Conservation (phyloP, 1,284 basidiomycete genomes). For the Leccinum solheimii region DNA sequence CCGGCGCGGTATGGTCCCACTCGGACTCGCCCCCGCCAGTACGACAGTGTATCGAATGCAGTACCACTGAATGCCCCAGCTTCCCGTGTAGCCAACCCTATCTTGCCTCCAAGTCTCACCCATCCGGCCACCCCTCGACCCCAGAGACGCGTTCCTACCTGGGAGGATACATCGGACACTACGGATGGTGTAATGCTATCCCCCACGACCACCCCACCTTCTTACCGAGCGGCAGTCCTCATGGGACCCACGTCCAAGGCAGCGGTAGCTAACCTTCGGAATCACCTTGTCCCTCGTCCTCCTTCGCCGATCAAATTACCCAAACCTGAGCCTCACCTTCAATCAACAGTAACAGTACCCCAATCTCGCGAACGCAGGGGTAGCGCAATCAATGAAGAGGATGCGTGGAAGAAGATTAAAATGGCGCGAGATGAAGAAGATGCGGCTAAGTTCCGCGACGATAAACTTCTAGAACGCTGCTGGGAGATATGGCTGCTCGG, state of each 20-base stretch:
- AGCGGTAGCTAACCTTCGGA: constrained; percentile 15
- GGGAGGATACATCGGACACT: constrained; percentile 43
- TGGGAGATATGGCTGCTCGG: constrained; percentile 72
- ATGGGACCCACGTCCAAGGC: constrained; percentile 18
- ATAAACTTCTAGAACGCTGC: constrained; percentile 62
- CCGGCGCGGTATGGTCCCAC: constrained; percentile 5
- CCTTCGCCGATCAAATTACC: constrained; percentile 35
- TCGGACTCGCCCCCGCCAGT: constrained; percentile 16
- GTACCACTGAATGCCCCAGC: constrained; percentile 20
- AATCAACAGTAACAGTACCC: constrained; percentile 14
- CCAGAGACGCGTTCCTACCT: constrained; percentile 24
- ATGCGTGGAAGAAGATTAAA: constrained; percentile 74
- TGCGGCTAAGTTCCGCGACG: constrained; percentile 66
- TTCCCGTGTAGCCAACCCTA: constrained; percentile 26
- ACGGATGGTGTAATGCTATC: constrained; percentile 37
- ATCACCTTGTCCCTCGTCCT: constrained; percentile 20
- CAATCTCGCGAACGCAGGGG: constrained; percentile 41
- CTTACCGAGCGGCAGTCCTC: constrained; percentile 47
- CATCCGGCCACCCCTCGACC: constrained; percentile 34
- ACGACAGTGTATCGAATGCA: constrained; percentile 19
- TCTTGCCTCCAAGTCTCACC: constrained; percentile 26
- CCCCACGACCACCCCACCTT: constrained; percentile 51
- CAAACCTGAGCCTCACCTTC: constrained; percentile 23
- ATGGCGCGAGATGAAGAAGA: constrained; percentile 67
- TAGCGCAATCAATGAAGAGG: constrained; percentile 60